Percentiles rank a stretch among this genome's conserved stretches.
phyloP scores from a whole-genome alignment of 2,329 filamentous ascomycete genomes.

The Hypoxylon sp. region DNA sequence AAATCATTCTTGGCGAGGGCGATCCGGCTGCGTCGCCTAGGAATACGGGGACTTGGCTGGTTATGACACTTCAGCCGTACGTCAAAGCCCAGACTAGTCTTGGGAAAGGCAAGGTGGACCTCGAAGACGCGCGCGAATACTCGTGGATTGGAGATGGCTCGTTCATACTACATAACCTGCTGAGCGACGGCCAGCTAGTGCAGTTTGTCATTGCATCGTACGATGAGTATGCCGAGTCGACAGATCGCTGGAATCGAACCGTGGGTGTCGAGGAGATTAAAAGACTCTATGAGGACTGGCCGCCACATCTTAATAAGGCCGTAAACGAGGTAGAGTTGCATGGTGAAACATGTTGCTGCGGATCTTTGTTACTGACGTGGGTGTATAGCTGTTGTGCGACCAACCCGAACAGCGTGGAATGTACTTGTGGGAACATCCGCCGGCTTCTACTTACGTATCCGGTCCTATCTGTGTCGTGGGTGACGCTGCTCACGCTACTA shows the following conservation, averaged over 20 bases:
- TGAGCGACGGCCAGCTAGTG: conserved; percentile 43
- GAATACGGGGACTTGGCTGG: conserved; percentile 44
- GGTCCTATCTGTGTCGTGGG: conserved; percentile 43
- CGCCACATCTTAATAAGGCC: conserved; percentile 43
- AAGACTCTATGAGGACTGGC: conserved; percentile 42
- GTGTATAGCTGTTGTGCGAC: conserved; percentile 43
- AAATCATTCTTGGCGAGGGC: conserved; percentile 53
- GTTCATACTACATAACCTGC: conserved; percentile 40
- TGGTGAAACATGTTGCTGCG: too few species aligned
- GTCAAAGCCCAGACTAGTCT: conserved; percentile 41
- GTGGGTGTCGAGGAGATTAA: conserved; percentile 44
- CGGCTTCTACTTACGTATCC: conserved; percentile 41
- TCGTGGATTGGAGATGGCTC: conserved; percentile 42
- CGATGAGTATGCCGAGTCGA: conserved; percentile 32
- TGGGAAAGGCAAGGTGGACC: conserved; percentile 36
- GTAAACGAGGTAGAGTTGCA: conserved; percentile 42
- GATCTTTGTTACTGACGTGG: background rate
- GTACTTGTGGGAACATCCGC: conserved; percentile 50
- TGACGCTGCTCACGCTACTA: conserved; percentile 44
- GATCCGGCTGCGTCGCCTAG: conserved; percentile 43
- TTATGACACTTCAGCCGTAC: conserved; percentile 47
- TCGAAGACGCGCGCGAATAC: conserved; percentile 47
- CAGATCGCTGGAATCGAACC: conserved; percentile 42
- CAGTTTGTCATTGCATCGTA: conserved; percentile 43
- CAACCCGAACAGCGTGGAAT: conserved; percentile 41